Base-by-base conservation (phyloP, 768 basidiomycete genomes). In the Lentinula boryana region DNA sequence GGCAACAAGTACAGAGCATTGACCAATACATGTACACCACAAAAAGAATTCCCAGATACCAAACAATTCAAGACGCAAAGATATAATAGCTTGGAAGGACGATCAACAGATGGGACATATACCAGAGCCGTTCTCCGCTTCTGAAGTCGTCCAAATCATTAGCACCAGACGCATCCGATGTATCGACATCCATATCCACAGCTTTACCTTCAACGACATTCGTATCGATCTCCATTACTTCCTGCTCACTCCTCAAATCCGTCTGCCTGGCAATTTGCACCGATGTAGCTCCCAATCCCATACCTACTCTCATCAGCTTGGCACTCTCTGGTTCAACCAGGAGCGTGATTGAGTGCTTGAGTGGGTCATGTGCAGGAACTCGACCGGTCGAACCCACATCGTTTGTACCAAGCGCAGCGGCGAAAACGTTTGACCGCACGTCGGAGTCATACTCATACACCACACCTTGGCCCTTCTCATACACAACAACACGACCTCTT, bases 221-320 rank as follows among this genome's bases (percentile, higher is more conserved):
- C 2, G 21, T 55, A 33, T 23, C 55, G 4, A 7, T 50, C 44
- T 44, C 32, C 53, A 7, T 54, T 5, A 5, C 53, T 27, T 18
- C 27, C 52, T 31, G 35, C 7, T 23, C 58, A 4, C 18, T 53
- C 35, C 36, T 43, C 21, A 40, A 12, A 43, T 63, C 66, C 43
- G 46, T 53, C 3, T 67, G 63, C 0, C 63, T 66, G 7, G 66
- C 60, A 13, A 76, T 64, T 62, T 75, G 69, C 33, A 76, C 72
- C 75, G 74, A 76, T 13, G 68, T 72, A 18, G 68, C 75, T 31
- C 62, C 65, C n/a, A 76, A 51, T 0, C 73, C 74, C 69, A 76
- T 71, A 9, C 74, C 74, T 1, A 60, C 38, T 5, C 57, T 50
- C 48, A 74, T 33, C 46, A 65, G 43, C 12, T 41, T 52, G 0